These are phyloP conservation scores for Fusarium proliferatum DNA, from an alignment of 2,329 filamentous ascomycete species.

Conservation along the genomic window DNA sequence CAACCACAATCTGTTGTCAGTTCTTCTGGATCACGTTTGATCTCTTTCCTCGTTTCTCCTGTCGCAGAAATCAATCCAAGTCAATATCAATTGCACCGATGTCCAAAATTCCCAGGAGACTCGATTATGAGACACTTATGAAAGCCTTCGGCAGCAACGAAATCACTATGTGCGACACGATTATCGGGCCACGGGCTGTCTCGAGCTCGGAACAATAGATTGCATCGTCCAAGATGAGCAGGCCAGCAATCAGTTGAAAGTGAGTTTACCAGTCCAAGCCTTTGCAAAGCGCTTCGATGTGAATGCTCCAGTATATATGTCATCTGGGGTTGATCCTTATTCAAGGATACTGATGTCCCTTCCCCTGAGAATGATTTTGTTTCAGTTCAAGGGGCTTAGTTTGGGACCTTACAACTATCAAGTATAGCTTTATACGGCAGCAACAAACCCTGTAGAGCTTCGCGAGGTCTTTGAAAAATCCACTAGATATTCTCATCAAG, in stretches of 20 bases:
- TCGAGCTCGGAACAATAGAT: not conserved
- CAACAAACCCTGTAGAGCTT: not conserved
- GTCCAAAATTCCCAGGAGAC: not conserved
- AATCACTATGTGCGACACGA: not conserved
- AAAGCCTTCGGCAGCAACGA: not conserved
- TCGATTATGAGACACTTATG: not conserved
- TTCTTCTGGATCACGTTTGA: not conserved
- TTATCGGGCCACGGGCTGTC: not conserved
- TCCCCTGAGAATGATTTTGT: not conserved
- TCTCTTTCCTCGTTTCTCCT: not conserved
- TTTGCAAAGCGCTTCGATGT: not conserved
- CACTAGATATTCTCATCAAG: not conserved
- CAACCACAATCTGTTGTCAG: not conserved
- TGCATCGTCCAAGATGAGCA: not conserved
- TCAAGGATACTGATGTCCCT: not conserved
- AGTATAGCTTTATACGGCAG: not conserved
- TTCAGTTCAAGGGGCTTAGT: not conserved
- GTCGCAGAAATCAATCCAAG: not conserved
- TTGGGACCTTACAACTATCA: not conserved
- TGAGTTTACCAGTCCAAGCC: not conserved
- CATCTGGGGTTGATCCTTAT: not conserved
- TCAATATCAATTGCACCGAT: not conserved
- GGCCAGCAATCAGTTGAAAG: not conserved
- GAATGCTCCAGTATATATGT: no score
- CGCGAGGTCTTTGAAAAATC: no score